Percentiles rank a stretch among this genome's conserved stretches.
Evolutionary conservation across 164 flowering plant genomes (phyloP).

Genomic region (Paratinospora sagittata): DNA sequence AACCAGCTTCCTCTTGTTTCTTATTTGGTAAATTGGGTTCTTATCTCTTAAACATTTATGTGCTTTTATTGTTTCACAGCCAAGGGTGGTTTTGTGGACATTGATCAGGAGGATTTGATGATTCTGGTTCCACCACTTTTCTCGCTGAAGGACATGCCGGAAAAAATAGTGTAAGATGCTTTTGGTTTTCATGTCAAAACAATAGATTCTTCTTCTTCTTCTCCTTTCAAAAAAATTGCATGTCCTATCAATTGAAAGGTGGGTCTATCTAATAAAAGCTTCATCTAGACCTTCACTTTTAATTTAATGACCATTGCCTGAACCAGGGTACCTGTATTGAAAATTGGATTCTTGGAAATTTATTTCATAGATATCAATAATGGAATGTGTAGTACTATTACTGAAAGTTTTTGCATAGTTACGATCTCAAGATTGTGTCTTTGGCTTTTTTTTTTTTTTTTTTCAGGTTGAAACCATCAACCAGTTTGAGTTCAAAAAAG

Average conservation of each 20-base stretch:
- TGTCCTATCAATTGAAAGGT: background rate
- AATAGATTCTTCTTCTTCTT: background rate
- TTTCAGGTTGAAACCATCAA: conserved; percentile 51
- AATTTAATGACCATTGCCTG: background rate
- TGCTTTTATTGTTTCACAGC: conserved; percentile 25
- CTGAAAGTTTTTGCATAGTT: background rate
- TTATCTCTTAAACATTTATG: background rate
- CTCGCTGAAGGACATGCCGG: conserved; percentile 68
- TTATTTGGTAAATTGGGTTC: background rate
- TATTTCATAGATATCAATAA: background rate
- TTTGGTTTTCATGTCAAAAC: conserved; percentile 4
- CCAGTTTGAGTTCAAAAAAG: conserved; percentile 33
- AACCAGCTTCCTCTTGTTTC: conserved; percentile 7
- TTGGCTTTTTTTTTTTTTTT: too few relatives aligned
- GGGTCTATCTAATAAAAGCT: background rate
- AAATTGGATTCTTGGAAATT: background rate
- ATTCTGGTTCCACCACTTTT: conserved; percentile 68
- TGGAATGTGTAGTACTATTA: too few relatives aligned
- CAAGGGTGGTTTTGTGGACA: conserved; percentile 46
- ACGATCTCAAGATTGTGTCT: too few relatives aligned
- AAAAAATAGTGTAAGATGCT: conserved; percentile 53
- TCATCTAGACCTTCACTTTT: background rate
- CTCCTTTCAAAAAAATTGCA: background rate
- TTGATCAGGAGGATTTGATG: conserved; percentile 66
- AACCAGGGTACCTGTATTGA: background rate